Base-by-base conservation (phyloP, 371 early-diverging fungal genomes). In the Apophysomyces sp. region DNA sequence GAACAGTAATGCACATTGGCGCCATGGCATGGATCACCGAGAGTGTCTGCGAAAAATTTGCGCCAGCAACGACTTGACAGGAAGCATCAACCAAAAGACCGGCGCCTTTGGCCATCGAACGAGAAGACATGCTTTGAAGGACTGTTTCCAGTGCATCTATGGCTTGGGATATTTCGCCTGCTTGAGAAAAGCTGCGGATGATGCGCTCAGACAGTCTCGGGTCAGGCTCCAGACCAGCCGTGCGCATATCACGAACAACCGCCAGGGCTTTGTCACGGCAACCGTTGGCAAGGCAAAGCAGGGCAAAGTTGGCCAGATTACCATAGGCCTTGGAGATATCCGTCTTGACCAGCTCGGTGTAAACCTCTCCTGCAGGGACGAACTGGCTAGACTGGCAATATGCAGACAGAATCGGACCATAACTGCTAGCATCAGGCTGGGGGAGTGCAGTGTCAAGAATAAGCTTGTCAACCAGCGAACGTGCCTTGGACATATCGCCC, bases 281-380 rank as follows among this genome's bases (percentile, higher is more conserved):
- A 4, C 55, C 44, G 49, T 66, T 55, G 0, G 69, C 57, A 9
- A 80, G 54, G 56, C 80, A 80, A 4, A 80, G 59, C 16, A 77
- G 41, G 11, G 72, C 71, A 60, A 73, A 80, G 36, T 73, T 74
- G 29, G 80, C 80, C 36, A 80, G 34, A 49, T 76, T 80, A 27
- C 80, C 77, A 31, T 80, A 80, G 0, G 75, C 61, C 55, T 76
- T 76, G 36, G 67, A 55, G 15, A 80, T 63, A 28, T 80, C 77
- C 3, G 73, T 74, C 57, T 71, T 69, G 39, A 67, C 34, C 54
- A 80, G 53, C 15, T 65, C 58, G n/a, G 63, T n/a, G 32, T 80
- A 80, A 0, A 67, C 40, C 11, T 58, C 54, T 0, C 60, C 56
- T 0, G 78, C 73, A 9, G 57, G 36, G 7, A 58, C 57, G 44